Evolutionary conservation across 1,139 yeast genomes (phyloP), one percentile per base, ranked within the genome.

Genomic region (Yarrowia galli): DNA sequence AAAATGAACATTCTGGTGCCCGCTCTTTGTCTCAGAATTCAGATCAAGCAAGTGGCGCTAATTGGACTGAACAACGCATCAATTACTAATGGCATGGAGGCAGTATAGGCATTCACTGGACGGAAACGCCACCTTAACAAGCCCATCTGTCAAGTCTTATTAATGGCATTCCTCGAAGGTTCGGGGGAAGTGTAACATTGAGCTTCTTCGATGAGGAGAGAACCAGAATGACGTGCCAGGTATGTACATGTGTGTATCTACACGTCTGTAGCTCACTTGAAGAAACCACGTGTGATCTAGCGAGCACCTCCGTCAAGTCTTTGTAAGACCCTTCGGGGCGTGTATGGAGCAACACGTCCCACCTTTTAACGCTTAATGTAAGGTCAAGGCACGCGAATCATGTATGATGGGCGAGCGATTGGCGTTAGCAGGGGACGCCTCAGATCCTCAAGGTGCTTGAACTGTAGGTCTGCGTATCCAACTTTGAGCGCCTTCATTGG

Each of bases 321-420:
- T 36, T 5, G 9, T 42, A 42, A 18, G 18, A 13, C 23, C 58
- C 32, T 51, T 12, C 35, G 22, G 20, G 23, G 38, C 45, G 8
- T 53, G 32, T 53, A 53, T 23, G 35, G 60, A 36, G 43, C 60
- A 36, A 53, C 60, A 23, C 60, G 43, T 32, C 16, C 42, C 36
- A 53, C 43, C 45, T 53, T 36, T 20, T 36, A 43, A 2, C 58
- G 28, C 20, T 53, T 53, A 13, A 54, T 54, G 61, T 40, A 54
- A 54, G 61, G 36, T 54, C 61, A 40, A 54, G 61, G 61, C 61
- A 54, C 61, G 48, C 61, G 46, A 40, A 54, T 54, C 61, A 54
- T 54, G 46, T 40, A 40, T 25, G 36, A 8, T n/a, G 61, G n/a
- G 60, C 45, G 45, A 22, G 60, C 45, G 60, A 22, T 16, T 22